Evolutionary conservation across 441 rosid species (phyloP).

Genomic region (Capsella rubella): DNA sequence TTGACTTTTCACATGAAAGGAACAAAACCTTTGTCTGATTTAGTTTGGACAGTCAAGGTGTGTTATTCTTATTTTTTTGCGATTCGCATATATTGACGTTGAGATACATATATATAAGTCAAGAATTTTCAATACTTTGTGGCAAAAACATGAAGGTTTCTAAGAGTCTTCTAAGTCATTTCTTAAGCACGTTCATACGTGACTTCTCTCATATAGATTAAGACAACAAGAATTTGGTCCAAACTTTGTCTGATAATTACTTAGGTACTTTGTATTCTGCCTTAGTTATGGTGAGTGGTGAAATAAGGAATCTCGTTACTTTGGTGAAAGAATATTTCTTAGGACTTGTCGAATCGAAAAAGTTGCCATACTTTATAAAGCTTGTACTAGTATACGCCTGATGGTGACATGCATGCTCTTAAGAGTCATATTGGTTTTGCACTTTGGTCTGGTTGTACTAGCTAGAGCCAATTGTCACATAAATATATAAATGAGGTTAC

Average conservation of each 20-base stretch:
- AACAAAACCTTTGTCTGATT: neutral
- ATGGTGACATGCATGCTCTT: neutral
- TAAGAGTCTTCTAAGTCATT: slow-evolving; percentile 36
- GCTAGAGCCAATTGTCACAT: neutral
- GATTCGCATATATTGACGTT: slow-evolving; percentile 14
- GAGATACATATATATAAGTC: slow-evolving; percentile 18
- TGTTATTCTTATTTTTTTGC: neutral
- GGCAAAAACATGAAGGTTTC: slow-evolving; percentile 31
- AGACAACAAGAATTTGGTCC: slow-evolving; percentile 12
- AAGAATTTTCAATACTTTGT: slow-evolving; percentile 1
- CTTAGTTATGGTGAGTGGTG: neutral
- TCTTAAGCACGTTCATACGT: slow-evolving; percentile 7
- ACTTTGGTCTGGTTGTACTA: neutral
- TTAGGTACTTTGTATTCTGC: slow-evolving; percentile 27
- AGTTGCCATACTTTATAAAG: neutral
- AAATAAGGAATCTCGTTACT: neutral
- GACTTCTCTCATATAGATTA: slow-evolving; percentile 24
- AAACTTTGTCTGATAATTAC: slow-evolving; percentile 2
- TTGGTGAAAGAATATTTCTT: neutral
- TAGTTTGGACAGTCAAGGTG: slow-evolving; percentile 6
- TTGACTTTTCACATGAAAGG: slow-evolving; percentile 30
- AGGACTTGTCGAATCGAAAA: neutral
- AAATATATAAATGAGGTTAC: neutral
- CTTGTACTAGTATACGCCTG: neutral
- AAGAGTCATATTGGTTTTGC: neutral